Evolutionary conservation across 805 yeast species (phyloP), one percentile per base, ranked within the genome.

Genomic region (Yarrowia sp.): DNA sequence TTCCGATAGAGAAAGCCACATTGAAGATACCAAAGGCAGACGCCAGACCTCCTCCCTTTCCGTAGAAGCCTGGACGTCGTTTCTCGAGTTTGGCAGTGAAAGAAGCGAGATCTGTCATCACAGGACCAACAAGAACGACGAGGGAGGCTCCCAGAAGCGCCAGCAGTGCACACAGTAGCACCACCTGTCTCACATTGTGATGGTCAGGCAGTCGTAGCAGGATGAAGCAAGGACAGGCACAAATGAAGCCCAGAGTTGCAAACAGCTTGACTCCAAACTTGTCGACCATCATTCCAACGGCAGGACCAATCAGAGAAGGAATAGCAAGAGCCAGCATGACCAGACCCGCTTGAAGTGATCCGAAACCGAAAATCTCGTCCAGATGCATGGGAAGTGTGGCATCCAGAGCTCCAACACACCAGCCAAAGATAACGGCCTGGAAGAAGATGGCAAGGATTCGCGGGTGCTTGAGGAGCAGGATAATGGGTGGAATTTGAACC

Each of bases 11-110:
- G 64, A 71, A 77, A 15, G 76, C 77, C 5, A 77, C 72, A 52
- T 77, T 77, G 70, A 77, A 76, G 19, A 76, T 53, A 1, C 77
- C 79, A 63, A 76, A 77, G 1, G 76, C 79, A 63, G 77, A 78
- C 12, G 78, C 80, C 53, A 71, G 72, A 9, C 78, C 80, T 46
- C 74, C 74, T 10, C 76, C 75, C 8, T 68, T 69, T 9, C 80
- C 79, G 46, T 73, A 74, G 9, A 68, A 68, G 5, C 78, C 78
- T 1, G 79, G 79, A 9, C 53, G 35, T 41, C 68, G 52, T 8
- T 69, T 69, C 56, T 76, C 79, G 9, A 72, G 70, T 41, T 56
- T 70, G 11, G 69, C 63, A 26, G 76, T 74, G 9, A 69, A 70
- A 8, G 69, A 55, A 10, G 78, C 64, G 53, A 77, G 69, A 46